Evolutionary conservation across 495 filamentous ascomycete genomes (phyloP).

Genomic region (Geoglossum glabrum): DNA sequence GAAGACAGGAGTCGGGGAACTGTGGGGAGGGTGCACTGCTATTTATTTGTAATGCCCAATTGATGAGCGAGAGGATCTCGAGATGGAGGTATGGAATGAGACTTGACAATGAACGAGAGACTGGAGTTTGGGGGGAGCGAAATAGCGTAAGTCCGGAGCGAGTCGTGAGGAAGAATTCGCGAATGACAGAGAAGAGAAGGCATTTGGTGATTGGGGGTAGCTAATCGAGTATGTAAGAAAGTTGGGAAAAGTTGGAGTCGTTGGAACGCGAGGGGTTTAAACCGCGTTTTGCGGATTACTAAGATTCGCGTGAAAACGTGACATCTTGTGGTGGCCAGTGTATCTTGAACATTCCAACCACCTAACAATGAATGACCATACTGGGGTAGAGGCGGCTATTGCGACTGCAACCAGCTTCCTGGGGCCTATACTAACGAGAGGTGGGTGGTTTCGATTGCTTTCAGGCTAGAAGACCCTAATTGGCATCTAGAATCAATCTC

Average conservation of each 20-base stretch:
- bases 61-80: slow-evolving; percentile 19
- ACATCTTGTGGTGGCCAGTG: background rate
- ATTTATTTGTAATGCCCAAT: slow-evolving; percentile 16
- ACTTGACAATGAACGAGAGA: background rate
- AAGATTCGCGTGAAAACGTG: background rate
- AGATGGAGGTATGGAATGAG: background rate
- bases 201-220: background rate
- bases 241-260: background rate
- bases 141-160: background rate
- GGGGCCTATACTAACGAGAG: slow-evolving; percentile 24
- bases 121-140: background rate
- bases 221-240: background rate
- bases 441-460: slow-evolving; percentile 16
- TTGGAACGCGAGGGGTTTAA: background rate
- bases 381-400: slow-evolving; percentile 14
- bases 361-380: background rate
- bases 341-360: background rate
- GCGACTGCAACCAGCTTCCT: slow-evolving; percentile 22
- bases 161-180: background rate
- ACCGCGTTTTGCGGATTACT: background rate
- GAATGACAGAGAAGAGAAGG: background rate
- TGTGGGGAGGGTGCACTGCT: slow-evolving; percentile 47
- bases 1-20: slow-evolving; percentile 45
- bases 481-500: slow-evolving; percentile 20
- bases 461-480: slow-evolving; percentile 16